Base-by-base conservation (phyloP, 768 basidiomycete genomes). In the Tubosaeta brunneosetosa region DNA sequence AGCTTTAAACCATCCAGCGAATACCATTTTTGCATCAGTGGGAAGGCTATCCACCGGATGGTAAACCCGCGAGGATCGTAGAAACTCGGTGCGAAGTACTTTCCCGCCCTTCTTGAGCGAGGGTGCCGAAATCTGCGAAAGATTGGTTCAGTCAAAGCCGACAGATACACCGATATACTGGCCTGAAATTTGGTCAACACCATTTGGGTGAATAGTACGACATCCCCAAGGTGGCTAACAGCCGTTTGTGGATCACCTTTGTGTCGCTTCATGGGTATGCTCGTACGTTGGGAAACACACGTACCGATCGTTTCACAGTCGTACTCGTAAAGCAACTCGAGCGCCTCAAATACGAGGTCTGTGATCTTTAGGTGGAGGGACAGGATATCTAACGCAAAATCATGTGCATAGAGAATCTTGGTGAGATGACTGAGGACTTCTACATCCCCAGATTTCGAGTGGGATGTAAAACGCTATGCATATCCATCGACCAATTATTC, bases 191-290 rank as follows among this genome's bases (percentile, higher is more conserved):
- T 80, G n/a, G 76, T 74, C 32, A 86, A 67, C 16, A 78, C 75
- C 56, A 79, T 78, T 65, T 91, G 88, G 7, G 81, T 67, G 61
- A 91, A 89, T 34, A 91, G 62, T 14, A 91, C 85, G n/a, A 91
- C 77, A 56, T 89, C 80, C 3, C 90, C 90, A 2, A 91, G 71
- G 65, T 88, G 85, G 53, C 79, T 82, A 36, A 91, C 79, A 5
- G 89, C 89, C 16, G 84, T 86, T 67, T 91, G 90, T 16, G 90
- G 90, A 67, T 91, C 89, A 44, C 89, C 89, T 91, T 55, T 50
- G 17, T 16, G 34, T 34, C 53, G 34, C 11, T 36, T 33, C 47
- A 29, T 36, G 34, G 43, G 9, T 36, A 45, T 43, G 26, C 32
- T 25, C 26, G n/a, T 14, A 16, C 27, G 10, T 40, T 37, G 13